Evolutionary conservation across 371 early-diverging fungal genomes (phyloP), one percentile per base, ranked within the genome.

Genomic region (Actinomortierella ambigua): DNA sequence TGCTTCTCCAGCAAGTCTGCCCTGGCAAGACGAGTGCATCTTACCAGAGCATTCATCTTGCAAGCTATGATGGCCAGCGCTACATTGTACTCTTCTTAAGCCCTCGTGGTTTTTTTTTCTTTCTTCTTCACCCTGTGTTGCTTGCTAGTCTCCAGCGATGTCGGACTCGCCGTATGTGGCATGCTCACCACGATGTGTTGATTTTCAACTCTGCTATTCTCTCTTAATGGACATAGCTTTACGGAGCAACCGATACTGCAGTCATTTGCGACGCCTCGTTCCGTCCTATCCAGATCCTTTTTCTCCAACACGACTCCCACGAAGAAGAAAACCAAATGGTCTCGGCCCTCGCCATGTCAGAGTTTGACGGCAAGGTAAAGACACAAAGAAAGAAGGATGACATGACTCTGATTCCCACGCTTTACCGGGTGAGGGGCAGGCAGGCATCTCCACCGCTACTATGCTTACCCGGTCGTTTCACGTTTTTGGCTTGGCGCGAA

Each of bases 61-160:
- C 80, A 66, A 51, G 76, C 20, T 84, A 80, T 63, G 63, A 80
- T 7, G 61, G 77, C 11, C 70, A 73, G 48, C 77, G 85, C 52
- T 86, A 81, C 62, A 82, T 85, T 65, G 88, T 88, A 84, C 56
- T n/a, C n/a, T n/a, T n/a, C n/a, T n/a, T n/a, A n/a, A n/a, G n/a
- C n/a, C n/a, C n/a, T n/a, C n/a, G n/a, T n/a, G n/a, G n/a, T n/a
- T n/a, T n/a, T n/a, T n/a, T n/a, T n/a, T n/a, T n/a, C n/a, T n/a
- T n/a, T n/a, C n/a, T n/a, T n/a, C n/a, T 34, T 34, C 34, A 34
- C 34, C 34, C 11, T 34, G 34, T 11, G 11, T 34, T 34, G 4
- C 34, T 4, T 11, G 4, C 11, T 34, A 34, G 4, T 34, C 11
- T n/a, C n/a, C n/a, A n/a, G 34, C 7, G 11, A 34, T 34, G 34